A percentile compares a stretch with the other conserved stretches of the same genome.
phyloP scores from a whole-genome alignment of 169 alveolate genomes.

The Eimeria praecox region DNA sequence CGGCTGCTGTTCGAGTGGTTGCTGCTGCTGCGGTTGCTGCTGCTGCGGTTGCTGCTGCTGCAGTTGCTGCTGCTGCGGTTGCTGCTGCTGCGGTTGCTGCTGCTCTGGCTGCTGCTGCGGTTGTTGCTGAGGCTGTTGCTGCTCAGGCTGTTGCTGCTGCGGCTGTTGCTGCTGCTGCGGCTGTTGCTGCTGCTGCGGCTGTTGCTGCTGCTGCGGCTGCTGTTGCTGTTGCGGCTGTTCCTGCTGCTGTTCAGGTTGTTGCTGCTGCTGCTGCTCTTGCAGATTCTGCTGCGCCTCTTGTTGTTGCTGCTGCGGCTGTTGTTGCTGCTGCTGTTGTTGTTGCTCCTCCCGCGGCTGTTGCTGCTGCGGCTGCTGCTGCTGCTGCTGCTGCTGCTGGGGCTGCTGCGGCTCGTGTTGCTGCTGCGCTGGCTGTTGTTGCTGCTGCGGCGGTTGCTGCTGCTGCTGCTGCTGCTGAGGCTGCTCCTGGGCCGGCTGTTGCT shows the following conservation, averaged over 20 bases:
- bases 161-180: constrained; percentile 12
- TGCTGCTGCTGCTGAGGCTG: constrained; percentile 36
- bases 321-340: background rate
- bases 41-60: constrained; percentile 26
- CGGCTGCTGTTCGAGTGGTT: background rate
- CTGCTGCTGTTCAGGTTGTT: background rate
- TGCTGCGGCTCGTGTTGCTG: too few species aligned
- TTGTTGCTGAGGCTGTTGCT: constrained; percentile 8
- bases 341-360: too few species aligned
- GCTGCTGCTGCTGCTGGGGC: too few species aligned
- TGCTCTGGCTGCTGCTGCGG: background rate
- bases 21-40: background rate
- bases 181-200: background rate
- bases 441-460: constrained; percentile 4
- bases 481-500: background rate
- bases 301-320: background rate
- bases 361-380: too few species aligned
- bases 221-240: constrained; percentile 7
- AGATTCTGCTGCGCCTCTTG: background rate
- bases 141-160: constrained; percentile 14
- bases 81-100: background rate
- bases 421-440: background rate
- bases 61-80: background rate
- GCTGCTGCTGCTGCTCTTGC: background rate
- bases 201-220: background rate